Evolutionary conservation across 164 flowering plant species (phyloP).

Genomic region (Annona squamosa): DNA sequence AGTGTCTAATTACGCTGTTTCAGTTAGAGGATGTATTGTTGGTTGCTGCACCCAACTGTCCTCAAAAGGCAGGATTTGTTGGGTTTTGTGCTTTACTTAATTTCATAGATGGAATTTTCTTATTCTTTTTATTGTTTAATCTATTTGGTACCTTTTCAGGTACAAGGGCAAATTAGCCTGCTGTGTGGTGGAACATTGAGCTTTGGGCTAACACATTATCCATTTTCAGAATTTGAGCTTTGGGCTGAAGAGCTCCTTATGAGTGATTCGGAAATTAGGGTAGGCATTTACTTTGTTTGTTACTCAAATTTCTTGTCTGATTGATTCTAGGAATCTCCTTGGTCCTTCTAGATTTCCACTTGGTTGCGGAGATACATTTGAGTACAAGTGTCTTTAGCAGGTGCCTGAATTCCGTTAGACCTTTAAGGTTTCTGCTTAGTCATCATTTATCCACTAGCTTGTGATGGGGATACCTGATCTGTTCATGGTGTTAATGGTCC

Average conservation of each 20-base stretch:
- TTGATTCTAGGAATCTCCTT: neutral
- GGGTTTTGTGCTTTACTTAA: neutral
- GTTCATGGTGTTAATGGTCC: too few species aligned
- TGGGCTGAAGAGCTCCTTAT: slow-evolving; percentile 93
- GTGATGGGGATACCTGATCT: too few species aligned
- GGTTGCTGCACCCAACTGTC: neutral
- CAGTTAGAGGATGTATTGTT: neutral
- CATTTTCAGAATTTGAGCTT: slow-evolving; percentile 83
- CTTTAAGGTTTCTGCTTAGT: too few species aligned
- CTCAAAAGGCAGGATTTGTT: neutral
- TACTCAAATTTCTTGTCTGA: neutral
- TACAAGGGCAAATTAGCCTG: slow-evolving; percentile 74
- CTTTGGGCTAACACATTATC: slow-evolving; percentile 74
- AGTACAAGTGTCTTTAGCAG: too few species aligned
- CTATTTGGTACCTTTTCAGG: slow-evolving; percentile 30
- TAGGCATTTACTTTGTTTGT: slow-evolving; percentile 16
- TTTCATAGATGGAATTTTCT: neutral
- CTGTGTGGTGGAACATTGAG: slow-evolving; percentile 57
- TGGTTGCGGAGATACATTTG: too few species aligned
- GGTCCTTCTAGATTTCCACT: too few species aligned
- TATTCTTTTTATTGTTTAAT: neutral
- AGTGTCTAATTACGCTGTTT: neutral
- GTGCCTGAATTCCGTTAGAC: too few species aligned
- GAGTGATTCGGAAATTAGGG: slow-evolving; percentile 86
- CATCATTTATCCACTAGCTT: too few species aligned